Percentiles rank a stretch among this genome's conserved stretches.
Conservation (phyloP, 495 filamentous ascomycete genomes). For the Trichoderma gamsii region DNA sequence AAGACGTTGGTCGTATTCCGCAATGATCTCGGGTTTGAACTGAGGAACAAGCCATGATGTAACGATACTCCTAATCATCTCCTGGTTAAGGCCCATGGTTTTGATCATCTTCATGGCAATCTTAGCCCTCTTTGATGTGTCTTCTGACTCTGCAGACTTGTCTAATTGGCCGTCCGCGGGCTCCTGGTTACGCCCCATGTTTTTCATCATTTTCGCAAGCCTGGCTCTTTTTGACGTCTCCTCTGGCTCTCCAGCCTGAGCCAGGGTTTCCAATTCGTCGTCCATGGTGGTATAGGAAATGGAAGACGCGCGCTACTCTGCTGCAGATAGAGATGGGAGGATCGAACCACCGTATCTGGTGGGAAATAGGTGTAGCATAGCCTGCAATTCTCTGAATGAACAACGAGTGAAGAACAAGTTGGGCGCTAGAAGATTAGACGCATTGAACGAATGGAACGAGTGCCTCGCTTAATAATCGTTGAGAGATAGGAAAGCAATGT, state of each 20-base stretch:
- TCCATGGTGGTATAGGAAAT: background rate
- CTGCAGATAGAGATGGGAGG: background rate
- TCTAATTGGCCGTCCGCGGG: background rate
- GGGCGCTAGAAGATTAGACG: too few relatives aligned
- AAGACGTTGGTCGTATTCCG: slow-evolving; percentile 19
- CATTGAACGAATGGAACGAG: too few relatives aligned
- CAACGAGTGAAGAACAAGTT: too few relatives aligned
- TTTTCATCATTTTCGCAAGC: slow-evolving; percentile 16
- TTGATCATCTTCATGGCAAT: slow-evolving; percentile 17
- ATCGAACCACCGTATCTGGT: background rate
- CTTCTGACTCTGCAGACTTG: background rate
- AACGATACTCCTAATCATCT: slow-evolving; percentile 27
- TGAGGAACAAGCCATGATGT: slow-evolving; percentile 28
- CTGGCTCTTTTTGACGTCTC: background rate
- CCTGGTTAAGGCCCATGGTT: slow-evolving; percentile 21
- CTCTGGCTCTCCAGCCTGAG: background rate
- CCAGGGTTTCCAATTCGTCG: background rate
- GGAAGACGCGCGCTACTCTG: background rate
- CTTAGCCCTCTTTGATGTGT: background rate
- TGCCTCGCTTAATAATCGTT: too few relatives aligned
- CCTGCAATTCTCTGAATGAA: too few relatives aligned
- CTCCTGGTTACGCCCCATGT: slow-evolving; percentile 23
- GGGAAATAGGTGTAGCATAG: too few relatives aligned
- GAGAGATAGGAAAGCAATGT: too few relatives aligned
- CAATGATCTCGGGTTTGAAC: slow-evolving; percentile 27